Evolutionary conservation across 345 rosid genomes (phyloP), one percentile per base, ranked within the genome.

Genomic region (Hypericum androsaemum): DNA sequence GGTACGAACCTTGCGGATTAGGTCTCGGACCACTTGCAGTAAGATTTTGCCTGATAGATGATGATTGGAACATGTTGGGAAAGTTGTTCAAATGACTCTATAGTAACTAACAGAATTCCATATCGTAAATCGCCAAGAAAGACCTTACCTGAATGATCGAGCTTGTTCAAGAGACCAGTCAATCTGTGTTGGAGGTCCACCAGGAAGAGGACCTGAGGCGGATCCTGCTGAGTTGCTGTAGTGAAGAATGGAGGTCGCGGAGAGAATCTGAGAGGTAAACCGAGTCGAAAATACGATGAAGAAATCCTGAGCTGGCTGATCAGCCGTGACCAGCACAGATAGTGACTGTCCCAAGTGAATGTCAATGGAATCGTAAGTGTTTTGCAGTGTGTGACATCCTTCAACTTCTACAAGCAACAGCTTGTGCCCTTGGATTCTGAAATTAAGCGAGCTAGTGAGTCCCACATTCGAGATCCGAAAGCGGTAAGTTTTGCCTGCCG

Each of bases 1-100:
- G 72, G 47, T 53, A 78, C 1, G 80, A 78, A 12, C 83, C 83
- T 59, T 75, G 80, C 9, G 78, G 78, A 53, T 78, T 70, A 22
- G 76, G 66, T 72, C 78, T 64, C 5, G 80, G 80, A 37, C 80
- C 80, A 14, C 64, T 64, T 40, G 61, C 70, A 10, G 68, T 14
- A 39, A 72, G 57, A 61, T 78, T 55, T 76, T 78, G 70, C 55
- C 72, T 60, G 64, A 17, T 12, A 11, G 66, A 43, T 14, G 39
- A 48, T 12, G 14, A 39, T 22, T 22, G 32, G 32, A 22, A 22
- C 32, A 22, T 22, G 32, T 22, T 22, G 4, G 32, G 4, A 22
- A 22, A 22, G 32, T 1, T 22, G 32, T 22, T 22, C 32, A 14
- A 36, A 2, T 8, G 2, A 43, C 13, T 12, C 28, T 9, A 46